These are phyloP conservation scores for Tanacetum coccineum DNA, from an alignment of 129 eudicot genomes.

Conservation along the genomic window DNA sequence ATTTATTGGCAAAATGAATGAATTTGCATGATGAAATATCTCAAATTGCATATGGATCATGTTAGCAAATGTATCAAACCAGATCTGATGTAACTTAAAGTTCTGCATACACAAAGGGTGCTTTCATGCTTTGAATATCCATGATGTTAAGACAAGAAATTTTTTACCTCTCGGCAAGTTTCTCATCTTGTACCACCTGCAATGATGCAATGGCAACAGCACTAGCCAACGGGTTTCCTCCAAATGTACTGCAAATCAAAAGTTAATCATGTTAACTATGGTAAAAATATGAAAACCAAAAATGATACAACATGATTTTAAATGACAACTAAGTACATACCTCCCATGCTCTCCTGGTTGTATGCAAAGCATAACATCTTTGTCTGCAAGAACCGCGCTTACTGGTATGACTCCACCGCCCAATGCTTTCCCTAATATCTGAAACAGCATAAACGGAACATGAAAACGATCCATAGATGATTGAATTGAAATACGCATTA, in stretches of 20 bases:
- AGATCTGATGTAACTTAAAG: background rate
- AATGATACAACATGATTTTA: background rate
- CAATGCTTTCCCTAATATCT: slow-evolving; percentile 98
- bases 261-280: slow-evolving; percentile 8
- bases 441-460: slow-evolving; percentile 14
- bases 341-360: slow-evolving; percentile 99
- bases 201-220: slow-evolving; percentile 94
- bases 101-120: background rate
- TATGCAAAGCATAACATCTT: slow-evolving; percentile 94
- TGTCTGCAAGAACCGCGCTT: slow-evolving; percentile 97
- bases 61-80: background rate
- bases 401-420: slow-evolving; percentile 99
- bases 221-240: slow-evolving; percentile 95
- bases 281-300: background rate
- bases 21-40: background rate
- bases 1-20: background rate
- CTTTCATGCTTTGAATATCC: no score
- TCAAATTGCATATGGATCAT: background rate
- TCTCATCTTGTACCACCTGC: slow-evolving; percentile 84
- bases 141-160: background rate
- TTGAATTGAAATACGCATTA: background rate
- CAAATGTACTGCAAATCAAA: slow-evolving; percentile 72
- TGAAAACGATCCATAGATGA: background rate
- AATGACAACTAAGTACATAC: slow-evolving; percentile 27
- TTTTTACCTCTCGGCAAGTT: slow-evolving; percentile 78